A percentile compares a stretch with the other conserved stretches of the same genome.
These are phyloP conservation scores for Benincasa hispida DNA, from an alignment of 306 rosid species.

Conservation along the genomic window DNA sequence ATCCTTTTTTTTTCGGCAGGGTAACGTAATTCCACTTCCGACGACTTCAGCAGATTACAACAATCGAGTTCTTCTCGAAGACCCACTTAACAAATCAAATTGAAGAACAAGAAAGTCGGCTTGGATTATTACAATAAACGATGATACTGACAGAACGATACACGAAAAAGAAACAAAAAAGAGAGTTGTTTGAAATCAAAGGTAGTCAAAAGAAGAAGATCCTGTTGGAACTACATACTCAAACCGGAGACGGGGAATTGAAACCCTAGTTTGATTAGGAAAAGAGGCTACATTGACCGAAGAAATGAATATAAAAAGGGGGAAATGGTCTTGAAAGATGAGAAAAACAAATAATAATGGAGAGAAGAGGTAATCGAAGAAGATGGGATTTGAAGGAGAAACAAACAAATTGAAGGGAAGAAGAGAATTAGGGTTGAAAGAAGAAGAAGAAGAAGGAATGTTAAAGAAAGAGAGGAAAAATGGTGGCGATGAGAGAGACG, in stretches of 20 bases:
- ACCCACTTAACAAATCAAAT: neutral
- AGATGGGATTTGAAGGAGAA: neutral
- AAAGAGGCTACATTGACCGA: slow-evolving; percentile 5
- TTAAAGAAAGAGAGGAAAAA: neutral
- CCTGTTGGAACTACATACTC: slow-evolving; percentile 5
- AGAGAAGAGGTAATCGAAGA: neutral
- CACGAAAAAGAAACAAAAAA: too few species aligned
- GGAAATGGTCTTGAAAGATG: neutral
- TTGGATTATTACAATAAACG: neutral
- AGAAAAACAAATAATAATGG: neutral
- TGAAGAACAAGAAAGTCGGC: neutral
- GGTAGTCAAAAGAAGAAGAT: neutral
- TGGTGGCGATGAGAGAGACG: neutral
- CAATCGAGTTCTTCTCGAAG: neutral
- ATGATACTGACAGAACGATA: neutral
- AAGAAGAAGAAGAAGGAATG: neutral
- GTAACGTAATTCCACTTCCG: neutral
- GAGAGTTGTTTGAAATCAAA: neutral
- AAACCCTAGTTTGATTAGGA: slow-evolving; percentile 7
- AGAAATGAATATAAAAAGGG: neutral
- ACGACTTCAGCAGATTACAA: neutral
- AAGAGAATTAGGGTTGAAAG: neutral
- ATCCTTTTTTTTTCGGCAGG: slow-evolving; percentile 16
- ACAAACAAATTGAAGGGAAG: neutral
- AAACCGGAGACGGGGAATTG: neutral